Evolutionary conservation across 768 basidiomycete genomes (phyloP).

Genomic region (Pleurotus ostreatus): DNA sequence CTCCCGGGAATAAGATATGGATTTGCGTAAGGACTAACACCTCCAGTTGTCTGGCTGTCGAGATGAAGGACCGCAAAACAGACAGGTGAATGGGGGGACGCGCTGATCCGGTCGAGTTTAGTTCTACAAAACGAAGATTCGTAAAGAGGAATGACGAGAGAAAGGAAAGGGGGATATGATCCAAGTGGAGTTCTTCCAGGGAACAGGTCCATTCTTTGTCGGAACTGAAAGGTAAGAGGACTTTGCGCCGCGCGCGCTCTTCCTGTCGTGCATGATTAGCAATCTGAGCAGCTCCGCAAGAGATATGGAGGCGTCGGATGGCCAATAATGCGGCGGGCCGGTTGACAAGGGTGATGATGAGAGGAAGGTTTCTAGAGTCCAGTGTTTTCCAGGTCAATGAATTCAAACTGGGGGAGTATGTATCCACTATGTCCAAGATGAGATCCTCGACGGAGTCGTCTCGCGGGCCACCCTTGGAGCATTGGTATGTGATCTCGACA

Average conservation of each 20-base stretch:
- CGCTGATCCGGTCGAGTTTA: constrained; percentile 31
- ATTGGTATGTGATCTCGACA: constrained; percentile 21
- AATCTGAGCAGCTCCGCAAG: constrained; percentile 11
- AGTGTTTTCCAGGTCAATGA: neutral
- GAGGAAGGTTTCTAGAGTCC: constrained; percentile 14
- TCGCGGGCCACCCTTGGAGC: constrained; percentile 10
- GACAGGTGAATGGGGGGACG: constrained; percentile 37
- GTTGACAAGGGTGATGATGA: constrained; percentile 16
- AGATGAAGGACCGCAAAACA: constrained; percentile 31
- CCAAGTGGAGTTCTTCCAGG: constrained; percentile 33
- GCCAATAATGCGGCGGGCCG: constrained; percentile 14
- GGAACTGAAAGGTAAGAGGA: neutral
- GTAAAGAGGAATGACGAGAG: constrained; percentile 28
- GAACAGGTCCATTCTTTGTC: constrained; percentile 11
- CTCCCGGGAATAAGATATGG: constrained; percentile 32
- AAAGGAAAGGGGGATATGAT: constrained; percentile 36
- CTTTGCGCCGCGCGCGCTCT: neutral
- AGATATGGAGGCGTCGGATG: constrained; percentile 4
- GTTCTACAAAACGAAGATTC: constrained; percentile 37
- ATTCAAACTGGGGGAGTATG: neutral
- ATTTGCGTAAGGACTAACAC: constrained; percentile 39
- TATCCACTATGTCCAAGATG: neutral
- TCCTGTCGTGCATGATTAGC: neutral
- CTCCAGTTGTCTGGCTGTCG: constrained; percentile 33
- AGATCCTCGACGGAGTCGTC: neutral